Base-by-base conservation (phyloP, 139 green algal genomes). In the Chlamydomonas sp. region DNA sequence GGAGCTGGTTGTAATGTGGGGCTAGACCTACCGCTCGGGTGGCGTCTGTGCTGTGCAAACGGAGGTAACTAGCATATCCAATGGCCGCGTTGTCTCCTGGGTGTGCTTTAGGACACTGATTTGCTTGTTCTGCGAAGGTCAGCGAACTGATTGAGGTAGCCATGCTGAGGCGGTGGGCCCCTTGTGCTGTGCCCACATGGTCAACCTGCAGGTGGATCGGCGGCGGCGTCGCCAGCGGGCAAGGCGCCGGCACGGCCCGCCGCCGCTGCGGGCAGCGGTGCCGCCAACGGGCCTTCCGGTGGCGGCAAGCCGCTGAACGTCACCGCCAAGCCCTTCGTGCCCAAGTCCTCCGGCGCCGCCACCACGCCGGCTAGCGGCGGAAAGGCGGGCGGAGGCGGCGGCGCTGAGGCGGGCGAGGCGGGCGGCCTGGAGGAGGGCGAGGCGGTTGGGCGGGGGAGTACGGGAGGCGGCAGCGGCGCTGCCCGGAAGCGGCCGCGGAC, bases 271-370 rank as follows among this genome's bases (percentile, higher is more conserved):
- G 80, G 66, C 17, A 15, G 67, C 5, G 68, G 67, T 17, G 80
- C 68, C 10, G 71, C 14, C 12, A 61, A 58, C 2, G 71, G 61
- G 31, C 31, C 31, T 49, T 49, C 31, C 3, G 60, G 66, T 60
- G 5, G 12, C 63, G 9, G 17, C 72, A 86, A 79, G 82, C 9
- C n/a, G 71, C 59, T 86, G 3, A 86, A 86, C 69, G 82, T 17
- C 60, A n/a, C 60, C 9, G 82, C 82, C 60, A 86, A 86, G 82
- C 82, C 82, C 8, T 86, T 86, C 71, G 60, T 86, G 71, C 82
- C 82, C n/a, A 79, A 71, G 74, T 8, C 10, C 57, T 7, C 3
- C 10, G 18, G 7, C 18, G 69, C 2, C 69, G 69, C 31, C 0
- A 49, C 31, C 31, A 49, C 31, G 31, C 31, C 31, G 31, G 31